A percentile compares a stretch with the other conserved stretches of the same genome.
These are phyloP conservation scores for Chaetoceros tenuissimus DNA, from an alignment of 108 stramenopile species.

Conservation along the genomic window DNA sequence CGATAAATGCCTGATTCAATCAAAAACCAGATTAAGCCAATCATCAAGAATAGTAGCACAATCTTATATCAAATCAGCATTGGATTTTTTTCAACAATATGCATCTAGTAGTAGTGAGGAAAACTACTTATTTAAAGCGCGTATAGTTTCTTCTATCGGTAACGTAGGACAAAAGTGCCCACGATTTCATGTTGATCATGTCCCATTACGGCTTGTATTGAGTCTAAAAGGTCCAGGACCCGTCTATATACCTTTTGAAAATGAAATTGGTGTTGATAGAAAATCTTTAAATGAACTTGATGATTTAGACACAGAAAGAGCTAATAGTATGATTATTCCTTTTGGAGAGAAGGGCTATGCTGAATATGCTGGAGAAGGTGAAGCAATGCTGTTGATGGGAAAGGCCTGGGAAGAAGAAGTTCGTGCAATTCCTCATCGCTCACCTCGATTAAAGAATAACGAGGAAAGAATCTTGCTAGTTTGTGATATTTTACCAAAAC, in stretches of 20 bases:
- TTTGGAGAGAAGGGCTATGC: background rate
- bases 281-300: background rate
- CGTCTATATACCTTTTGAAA: constrained; percentile 20
- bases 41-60: background rate
- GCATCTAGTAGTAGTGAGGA: no score
- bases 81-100: no score
- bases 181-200: constrained; percentile 63
- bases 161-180: constrained; percentile 50
- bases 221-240: constrained; percentile 52
- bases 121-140: constrained; percentile 31
- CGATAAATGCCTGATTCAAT: background rate
- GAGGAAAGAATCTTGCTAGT: background rate
- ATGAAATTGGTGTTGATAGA: background rate
- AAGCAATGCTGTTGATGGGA: background rate
- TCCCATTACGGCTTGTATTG: constrained; percentile 54
- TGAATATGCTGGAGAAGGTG: background rate
- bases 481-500: background rate
- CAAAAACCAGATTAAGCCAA: no score
- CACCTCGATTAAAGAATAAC: background rate
- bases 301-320: background rate
- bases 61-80: no score
- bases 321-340: background rate
- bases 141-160: constrained; percentile 48
- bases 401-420: background rate
- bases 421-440: background rate